Conservation (phyloP, 495 filamentous ascomycete species). For the Rhypophila decipiens region DNA sequence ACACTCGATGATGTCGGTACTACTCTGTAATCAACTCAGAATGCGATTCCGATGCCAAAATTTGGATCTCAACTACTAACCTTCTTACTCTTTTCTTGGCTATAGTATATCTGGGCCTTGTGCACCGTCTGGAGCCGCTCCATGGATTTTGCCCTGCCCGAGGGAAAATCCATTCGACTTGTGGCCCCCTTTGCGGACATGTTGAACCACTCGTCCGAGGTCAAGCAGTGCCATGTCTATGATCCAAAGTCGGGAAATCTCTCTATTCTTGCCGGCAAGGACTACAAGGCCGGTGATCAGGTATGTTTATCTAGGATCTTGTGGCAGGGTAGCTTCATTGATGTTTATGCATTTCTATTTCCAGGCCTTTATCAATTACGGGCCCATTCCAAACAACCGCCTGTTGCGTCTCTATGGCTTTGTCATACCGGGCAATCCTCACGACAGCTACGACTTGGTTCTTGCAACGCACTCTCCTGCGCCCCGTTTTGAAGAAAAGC, state of each 20-base stretch:
- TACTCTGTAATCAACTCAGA: no score
- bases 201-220: slow-evolving; percentile 29
- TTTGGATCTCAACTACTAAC: slow-evolving; percentile 15
- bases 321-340: no score
- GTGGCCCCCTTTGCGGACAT: slow-evolving; percentile 27
- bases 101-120: slow-evolving; percentile 28
- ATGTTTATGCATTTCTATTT: no score
- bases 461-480: slow-evolving; percentile 23
- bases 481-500: slow-evolving; percentile 25
- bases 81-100: slow-evolving; percentile 4
- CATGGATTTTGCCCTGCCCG: slow-evolving; percentile 25
- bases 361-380: slow-evolving; percentile 26
- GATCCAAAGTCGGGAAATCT: slow-evolving; percentile 18
- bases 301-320: slow-evolving; percentile 21
- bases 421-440: slow-evolving; percentile 24
- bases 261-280: slow-evolving; percentile 24
- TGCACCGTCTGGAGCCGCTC: slow-evolving; percentile 27
- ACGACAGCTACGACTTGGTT: slow-evolving; percentile 29
- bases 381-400: slow-evolving; percentile 24
- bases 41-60: no score
- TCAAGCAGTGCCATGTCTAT: slow-evolving; percentile 27
- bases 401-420: slow-evolving; percentile 30
- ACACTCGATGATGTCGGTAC: slow-evolving; percentile 23
- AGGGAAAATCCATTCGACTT: slow-evolving; percentile 22
- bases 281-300: slow-evolving; percentile 25